Base-by-base conservation (phyloP, 2,329 filamentous ascomycete species). In the Grosmannia huntii region DNA sequence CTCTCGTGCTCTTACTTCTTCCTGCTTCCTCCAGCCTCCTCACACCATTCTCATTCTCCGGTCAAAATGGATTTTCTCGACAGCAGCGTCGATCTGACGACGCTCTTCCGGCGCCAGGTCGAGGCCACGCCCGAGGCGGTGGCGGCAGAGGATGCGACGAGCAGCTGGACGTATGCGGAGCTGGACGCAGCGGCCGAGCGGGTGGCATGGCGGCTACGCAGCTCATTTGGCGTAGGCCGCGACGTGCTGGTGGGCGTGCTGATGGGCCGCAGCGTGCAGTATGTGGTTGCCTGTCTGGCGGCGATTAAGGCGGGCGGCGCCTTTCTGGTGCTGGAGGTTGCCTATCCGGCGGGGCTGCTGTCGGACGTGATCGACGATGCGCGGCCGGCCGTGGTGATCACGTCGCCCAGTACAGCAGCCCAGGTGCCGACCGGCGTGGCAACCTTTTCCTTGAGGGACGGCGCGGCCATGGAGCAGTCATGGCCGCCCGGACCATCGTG, bases 361-460 rank as follows among this genome's bases (percentile, higher is more conserved):
- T 80, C 85, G 56, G 87, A 90, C 70, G 87, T 91, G 56, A 79
- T 91, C 56, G 84, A 87, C 33, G 88, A 92, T 73, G 85, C 87
- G 12, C 79, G 77, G 31, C 88, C 88, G 3, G 78, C 76, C 10
- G 85, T 89, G 25, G 77, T 91, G 4, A 75, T 92, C 63, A 90
- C 87, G 0, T 80, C 84, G 67, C 75, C 73, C 57, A 78, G 81
- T 12, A 84, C 90, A 64, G 78, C 79, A 7, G 76, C 75, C 63
- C 85, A 86, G 65, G 80, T 91, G 70, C 83, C 83, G 64, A 76
- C 77, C 23, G 75, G 77, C 56, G 75, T 82, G 4, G 82, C 86
- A 1, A 71, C 89, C 27, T 82, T 91, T 59, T 71, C 82, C 46
- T 76, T 90, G 44, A 85, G 90, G 58, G 69, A 76, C 68, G 57